Evolutionary conservation across 23 red algal genomes (phyloP).

Genomic region (Chondrus crispus): DNA sequence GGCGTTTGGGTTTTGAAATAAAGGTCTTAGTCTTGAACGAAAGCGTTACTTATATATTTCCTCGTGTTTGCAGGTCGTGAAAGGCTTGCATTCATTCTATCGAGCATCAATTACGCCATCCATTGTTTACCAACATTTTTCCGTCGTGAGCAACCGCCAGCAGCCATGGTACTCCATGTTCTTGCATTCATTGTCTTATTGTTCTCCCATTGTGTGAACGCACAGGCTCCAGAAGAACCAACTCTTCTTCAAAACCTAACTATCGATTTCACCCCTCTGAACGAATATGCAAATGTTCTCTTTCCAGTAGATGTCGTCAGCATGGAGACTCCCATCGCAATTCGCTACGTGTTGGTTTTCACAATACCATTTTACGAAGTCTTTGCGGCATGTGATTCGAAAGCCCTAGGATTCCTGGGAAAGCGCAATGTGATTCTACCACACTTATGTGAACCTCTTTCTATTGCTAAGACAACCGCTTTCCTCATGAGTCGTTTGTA

Average conservation of each 20-base stretch:
- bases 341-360: background rate
- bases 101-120: background rate
- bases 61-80: background rate
- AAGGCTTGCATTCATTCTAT: background rate
- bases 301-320: background rate
- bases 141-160: background rate
- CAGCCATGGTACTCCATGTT: background rate
- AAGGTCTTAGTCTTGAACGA: no score
- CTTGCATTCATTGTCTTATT: background rate
- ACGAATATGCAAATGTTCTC: background rate
- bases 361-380: background rate
- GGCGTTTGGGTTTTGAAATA: no score
- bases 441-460: background rate
- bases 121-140: background rate
- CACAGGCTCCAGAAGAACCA: background rate
- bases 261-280: background rate
- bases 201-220: background rate
- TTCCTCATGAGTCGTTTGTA: background rate
- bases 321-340: background rate
- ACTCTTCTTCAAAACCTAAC: background rate
- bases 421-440: background rate
- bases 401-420: slow-evolving; percentile 19
- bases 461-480: background rate
- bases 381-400: slow-evolving; percentile 12
- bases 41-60: background rate